Evolutionary conservation across 257 asterid species (phyloP).

Genomic region (Nicotiana obtusifolia): DNA sequence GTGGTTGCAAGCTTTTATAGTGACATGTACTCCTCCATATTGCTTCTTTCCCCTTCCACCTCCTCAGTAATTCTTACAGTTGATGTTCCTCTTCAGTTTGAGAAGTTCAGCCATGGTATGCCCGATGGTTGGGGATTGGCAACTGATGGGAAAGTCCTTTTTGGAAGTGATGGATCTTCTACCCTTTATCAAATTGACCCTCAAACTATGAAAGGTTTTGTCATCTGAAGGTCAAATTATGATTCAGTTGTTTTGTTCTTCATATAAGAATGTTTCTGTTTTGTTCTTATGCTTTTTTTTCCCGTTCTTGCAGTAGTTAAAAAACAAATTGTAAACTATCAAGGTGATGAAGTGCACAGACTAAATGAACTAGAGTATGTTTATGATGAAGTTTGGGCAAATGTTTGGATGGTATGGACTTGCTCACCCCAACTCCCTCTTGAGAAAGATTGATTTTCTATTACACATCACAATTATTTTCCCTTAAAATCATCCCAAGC

Average conservation of each 20-base stretch:
- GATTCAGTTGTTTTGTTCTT: background rate
- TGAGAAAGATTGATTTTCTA: background rate
- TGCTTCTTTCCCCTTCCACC: background rate
- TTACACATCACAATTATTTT: background rate
- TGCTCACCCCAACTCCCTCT: background rate
- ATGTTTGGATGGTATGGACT: constrained; percentile 64
- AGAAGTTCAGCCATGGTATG: constrained; percentile 61
- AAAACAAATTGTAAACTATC: constrained; percentile 57
- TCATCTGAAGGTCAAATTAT: constrained; percentile 16
- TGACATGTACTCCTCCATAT: background rate
- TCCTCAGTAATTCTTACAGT: background rate
- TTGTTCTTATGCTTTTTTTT: background rate
- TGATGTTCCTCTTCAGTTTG: constrained; percentile 39
- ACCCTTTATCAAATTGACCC: constrained; percentile 72
- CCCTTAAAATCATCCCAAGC: background rate
- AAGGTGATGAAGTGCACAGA: constrained; percentile 68
- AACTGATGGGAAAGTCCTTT: constrained; percentile 67
- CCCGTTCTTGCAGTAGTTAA: constrained; percentile 41
- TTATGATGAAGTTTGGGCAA: constrained; percentile 94
- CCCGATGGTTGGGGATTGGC: constrained; percentile 99
- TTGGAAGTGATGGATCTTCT: constrained; percentile 92
- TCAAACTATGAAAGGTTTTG: constrained; percentile 59
- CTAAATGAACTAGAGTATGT: constrained; percentile 88
- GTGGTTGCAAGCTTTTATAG: background rate
- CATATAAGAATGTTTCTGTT: background rate